A percentile compares a stretch with the other conserved stretches of the same genome.
phyloP scores from a whole-genome alignment of 2,329 filamentous ascomycete genomes.

The Hymenoscyphus repandus region DNA sequence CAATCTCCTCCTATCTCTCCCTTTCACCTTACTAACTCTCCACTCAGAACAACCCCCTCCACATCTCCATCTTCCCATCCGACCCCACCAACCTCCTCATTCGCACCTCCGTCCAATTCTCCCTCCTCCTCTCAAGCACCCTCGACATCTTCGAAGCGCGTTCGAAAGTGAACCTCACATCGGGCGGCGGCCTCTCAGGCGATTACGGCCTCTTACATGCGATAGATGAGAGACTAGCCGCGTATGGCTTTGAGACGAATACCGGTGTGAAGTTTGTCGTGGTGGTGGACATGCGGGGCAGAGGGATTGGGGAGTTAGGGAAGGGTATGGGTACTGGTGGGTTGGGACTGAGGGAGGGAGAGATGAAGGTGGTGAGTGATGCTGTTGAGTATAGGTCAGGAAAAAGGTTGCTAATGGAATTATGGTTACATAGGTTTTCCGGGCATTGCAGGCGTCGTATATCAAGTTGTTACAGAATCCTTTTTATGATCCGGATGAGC shows the following conservation, averaged over 20 bases:
- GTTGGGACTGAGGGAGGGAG: slow-evolving; percentile 74
- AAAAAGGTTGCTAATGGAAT: slow-evolving; percentile 1
- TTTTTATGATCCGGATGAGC: slow-evolving; percentile 87
- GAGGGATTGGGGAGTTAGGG: slow-evolving; percentile 33
- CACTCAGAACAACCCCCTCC: slow-evolving; percentile 85
- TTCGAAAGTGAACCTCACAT: slow-evolving; percentile 59
- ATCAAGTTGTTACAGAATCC: slow-evolving; percentile 86
- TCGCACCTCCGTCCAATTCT: slow-evolving; percentile 79
- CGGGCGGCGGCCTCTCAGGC: slow-evolving; percentile 56
- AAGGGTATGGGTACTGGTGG: slow-evolving; percentile 28
- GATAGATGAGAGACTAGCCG: slow-evolving; percentile 85
- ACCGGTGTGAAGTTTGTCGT: slow-evolving; percentile 88
- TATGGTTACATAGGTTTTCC: slow-evolving; percentile 58
- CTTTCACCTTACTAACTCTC: neutral
- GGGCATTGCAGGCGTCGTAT: slow-evolving; percentile 88
- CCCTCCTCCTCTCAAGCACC: slow-evolving; percentile 82
- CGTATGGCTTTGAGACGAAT: slow-evolving; percentile 96
- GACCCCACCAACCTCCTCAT: slow-evolving; percentile 43
- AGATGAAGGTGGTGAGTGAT: slow-evolving; percentile 68
- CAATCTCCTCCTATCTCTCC: neutral
- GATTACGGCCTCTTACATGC: slow-evolving; percentile 91
- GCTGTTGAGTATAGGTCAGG: neutral
- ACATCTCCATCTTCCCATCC: slow-evolving; percentile 81
- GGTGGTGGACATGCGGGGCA: slow-evolving; percentile 84
- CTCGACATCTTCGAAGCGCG: slow-evolving; percentile 93